Base-by-base conservation (phyloP, 257 asterid genomes). In the Gardenia jasminoides region DNA sequence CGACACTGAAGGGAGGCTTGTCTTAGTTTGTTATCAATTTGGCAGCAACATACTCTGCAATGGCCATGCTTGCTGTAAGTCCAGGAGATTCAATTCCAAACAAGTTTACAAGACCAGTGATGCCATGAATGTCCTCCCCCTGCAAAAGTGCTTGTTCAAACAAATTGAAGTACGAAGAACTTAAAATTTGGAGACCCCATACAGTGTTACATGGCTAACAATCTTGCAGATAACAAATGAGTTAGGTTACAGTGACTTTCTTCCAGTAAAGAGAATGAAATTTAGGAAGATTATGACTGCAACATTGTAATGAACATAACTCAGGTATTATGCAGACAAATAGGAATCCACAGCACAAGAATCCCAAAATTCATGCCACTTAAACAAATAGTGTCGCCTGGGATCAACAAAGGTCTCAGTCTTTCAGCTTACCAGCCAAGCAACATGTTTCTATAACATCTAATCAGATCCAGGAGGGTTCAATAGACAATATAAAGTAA, bases 41-140 rank as follows among this genome's bases (percentile, higher is more conserved):
- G 72, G 89, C 85, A 77, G 94, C 90, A 86, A 94, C 94, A 77
- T 87, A 82, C 76, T 91, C 91, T 28, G 97, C 98, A 67, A 92
- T 92, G 75, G 97, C 96, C 86, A 94, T 61, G 58, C 94, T 79
- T 79, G 97, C 86, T 72, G 98, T 94, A 3, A 94, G 79, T 33
- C 98, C 98, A 13, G 97, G 98, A 46, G 98, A 92, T 83, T 94
- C 98, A 36, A 94, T 91, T 39, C 98, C 98, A 48, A 92, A 85
- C 54, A 94, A 92, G 86, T 91, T 92, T 11, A 94, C 67, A 10
- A 94, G 90, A 13, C 97, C 97, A 72, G 75, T 77, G 31, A 90
- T 44, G 15, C 93, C 93, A 58, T 91, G 94, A 78, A 67, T 12
- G 10, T 88, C 90, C 80, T 91, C 97, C 67, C 96, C 97, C 98